Percentiles rank a stretch among this genome's conserved stretches.
phyloP scores from a whole-genome alignment of 2,329 filamentous ascomycete genomes.

The Chaetomium strumarium region DNA sequence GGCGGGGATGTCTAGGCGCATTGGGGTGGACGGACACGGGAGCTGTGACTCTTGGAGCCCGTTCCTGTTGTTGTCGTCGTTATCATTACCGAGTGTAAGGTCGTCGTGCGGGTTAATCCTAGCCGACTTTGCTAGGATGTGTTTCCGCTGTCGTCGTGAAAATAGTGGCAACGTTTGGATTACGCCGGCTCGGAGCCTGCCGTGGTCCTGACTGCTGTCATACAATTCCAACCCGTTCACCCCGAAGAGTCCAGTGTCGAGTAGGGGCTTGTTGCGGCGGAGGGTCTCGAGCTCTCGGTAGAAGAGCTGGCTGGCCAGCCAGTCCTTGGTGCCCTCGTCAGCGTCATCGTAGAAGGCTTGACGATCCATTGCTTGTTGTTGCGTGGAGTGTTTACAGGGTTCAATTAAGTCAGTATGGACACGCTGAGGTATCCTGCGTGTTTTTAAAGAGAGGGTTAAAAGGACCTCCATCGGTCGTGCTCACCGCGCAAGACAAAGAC shows the following conservation, averaged over 20 bases:
- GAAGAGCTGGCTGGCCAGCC: conserved; percentile 1
- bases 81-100: background rate
- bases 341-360: background rate
- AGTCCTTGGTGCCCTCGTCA: background rate
- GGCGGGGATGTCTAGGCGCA: background rate
- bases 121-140: background rate
- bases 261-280: conserved; percentile 7
- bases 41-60: background rate
- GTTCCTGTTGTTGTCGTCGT: background rate
- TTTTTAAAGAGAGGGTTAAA: too few species aligned
- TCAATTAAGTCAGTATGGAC: too few species aligned
- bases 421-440: too few species aligned
- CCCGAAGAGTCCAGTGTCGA: background rate
- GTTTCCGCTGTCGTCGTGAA: background rate
- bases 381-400: too few species aligned
- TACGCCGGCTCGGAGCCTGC: background rate
- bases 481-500: too few species aligned
- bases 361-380: too few species aligned
- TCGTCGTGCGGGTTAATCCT: background rate
- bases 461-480: too few species aligned
- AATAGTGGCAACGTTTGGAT: background rate
- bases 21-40: background rate
- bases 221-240: background rate
- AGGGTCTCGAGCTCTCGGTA: conserved; percentile 19
- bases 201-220: background rate